Conservation (phyloP, 2,329 filamentous ascomycete genomes). For the Chaetothyriales sp. region DNA sequence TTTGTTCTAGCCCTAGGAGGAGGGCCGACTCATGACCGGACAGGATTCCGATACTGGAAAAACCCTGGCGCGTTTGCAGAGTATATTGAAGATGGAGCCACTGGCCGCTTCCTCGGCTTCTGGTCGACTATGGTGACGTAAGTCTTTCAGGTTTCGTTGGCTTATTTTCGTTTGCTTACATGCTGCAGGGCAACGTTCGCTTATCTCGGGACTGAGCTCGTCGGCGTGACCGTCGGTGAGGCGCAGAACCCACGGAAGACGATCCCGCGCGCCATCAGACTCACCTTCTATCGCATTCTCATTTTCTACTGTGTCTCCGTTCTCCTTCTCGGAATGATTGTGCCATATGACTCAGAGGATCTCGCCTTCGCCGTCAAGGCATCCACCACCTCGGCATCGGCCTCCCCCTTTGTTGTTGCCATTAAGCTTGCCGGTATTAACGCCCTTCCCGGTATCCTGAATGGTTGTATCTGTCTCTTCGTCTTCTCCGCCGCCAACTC, state of each 20-base stretch:
- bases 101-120: conserved; percentile 45
- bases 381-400: conserved; percentile 33
- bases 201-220: conserved; percentile 60
- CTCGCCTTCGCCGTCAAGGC: conserved; percentile 45
- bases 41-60: conserved; percentile 53
- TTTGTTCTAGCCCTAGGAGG: conserved; percentile 51
- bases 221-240: conserved; percentile 65
- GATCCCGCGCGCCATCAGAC: conserved; percentile 61
- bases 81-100: conserved; percentile 29
- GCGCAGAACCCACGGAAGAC: conserved; percentile 65
- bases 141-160: conserved; percentile 46
- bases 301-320: conserved; percentile 66
- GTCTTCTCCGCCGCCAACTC: conserved; percentile 44
- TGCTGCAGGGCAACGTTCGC: conserved; percentile 66
- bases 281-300: conserved; percentile 69
- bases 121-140: conserved; percentile 45
- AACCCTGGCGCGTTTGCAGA: conserved; percentile 44
- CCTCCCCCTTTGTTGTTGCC: conserved; percentile 49
- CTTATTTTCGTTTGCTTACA: conserved; percentile 37
- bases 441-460: conserved; percentile 43
- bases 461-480: conserved; percentile 41
- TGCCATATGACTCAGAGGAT: conserved; percentile 51
- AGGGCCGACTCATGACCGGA: conserved; percentile 46
- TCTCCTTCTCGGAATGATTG: conserved; percentile 59
- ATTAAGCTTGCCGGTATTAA: conserved; percentile 41